These are phyloP conservation scores for Alternaria arborescens DNA, from an alignment of 2,329 filamentous ascomycete genomes.

Conservation along the genomic window DNA sequence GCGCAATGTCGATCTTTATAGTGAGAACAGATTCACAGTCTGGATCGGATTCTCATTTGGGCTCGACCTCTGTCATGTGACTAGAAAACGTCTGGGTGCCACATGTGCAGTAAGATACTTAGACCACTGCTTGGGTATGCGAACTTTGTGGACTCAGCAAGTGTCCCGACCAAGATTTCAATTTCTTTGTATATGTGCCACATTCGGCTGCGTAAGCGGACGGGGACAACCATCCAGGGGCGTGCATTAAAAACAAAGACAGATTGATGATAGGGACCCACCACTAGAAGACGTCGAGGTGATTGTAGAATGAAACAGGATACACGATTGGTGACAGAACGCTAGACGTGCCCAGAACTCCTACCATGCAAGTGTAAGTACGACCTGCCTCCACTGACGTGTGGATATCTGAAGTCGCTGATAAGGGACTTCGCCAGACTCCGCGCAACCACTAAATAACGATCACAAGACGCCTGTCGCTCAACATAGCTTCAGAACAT, in stretches of 20 bases:
- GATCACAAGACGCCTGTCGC: not conserved
- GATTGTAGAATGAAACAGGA: not conserved
- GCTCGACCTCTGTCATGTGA: slow-evolving; percentile 1
- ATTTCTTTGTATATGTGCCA: not conserved
- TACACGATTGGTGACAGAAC: slow-evolving; percentile 5
- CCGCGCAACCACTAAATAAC: slow-evolving; percentile 4
- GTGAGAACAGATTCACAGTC: slow-evolving; percentile 4
- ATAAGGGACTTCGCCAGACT: slow-evolving; percentile 6
- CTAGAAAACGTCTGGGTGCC: not conserved
- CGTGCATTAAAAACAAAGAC: slow-evolving; percentile 1
- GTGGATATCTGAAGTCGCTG: slow-evolving; percentile 14
- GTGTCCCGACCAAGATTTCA: not conserved
- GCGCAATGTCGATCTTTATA: slow-evolving; percentile 19
- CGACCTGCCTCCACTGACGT: slow-evolving; percentile 6
- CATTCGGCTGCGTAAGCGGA: not conserved
- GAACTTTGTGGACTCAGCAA: not conserved
- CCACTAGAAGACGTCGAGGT: not conserved
- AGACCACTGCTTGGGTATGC: not conserved
- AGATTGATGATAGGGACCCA: not conserved
- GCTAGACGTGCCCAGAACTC: slow-evolving; percentile 17
- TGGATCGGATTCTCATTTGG: not conserved
- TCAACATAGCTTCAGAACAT: not conserved
- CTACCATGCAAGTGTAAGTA: slow-evolving; percentile 15
- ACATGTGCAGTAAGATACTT: not conserved
- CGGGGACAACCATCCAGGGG: not conserved